These are phyloP conservation scores for Didymella keratinophila DNA, from an alignment of 2,329 filamentous ascomycete genomes.

Conservation along the genomic window DNA sequence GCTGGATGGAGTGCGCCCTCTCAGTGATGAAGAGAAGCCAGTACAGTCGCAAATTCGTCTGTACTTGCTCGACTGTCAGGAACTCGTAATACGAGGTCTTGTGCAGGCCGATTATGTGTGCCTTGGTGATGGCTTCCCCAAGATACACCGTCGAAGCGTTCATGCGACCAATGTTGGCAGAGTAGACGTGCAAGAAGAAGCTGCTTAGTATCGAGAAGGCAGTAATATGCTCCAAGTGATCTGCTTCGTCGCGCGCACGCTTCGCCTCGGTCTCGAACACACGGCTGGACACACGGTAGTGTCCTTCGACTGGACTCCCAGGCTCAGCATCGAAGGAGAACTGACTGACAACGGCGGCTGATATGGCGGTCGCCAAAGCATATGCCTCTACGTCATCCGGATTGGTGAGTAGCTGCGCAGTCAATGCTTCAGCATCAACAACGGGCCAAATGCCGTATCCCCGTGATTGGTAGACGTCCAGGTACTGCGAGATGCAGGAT, in stretches of 20 bases:
- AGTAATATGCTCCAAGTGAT: slow-evolving; percentile 44
- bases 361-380: slow-evolving; percentile 43
- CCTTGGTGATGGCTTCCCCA: slow-evolving; percentile 46
- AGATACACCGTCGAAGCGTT: slow-evolving; percentile 42
- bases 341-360: slow-evolving; percentile 47
- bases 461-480: slow-evolving; percentile 43
- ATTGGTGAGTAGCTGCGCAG: slow-evolving; percentile 43
- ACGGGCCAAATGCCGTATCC: slow-evolving; percentile 49
- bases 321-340: slow-evolving; percentile 45
- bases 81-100: slow-evolving; percentile 36
- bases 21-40: slow-evolving; percentile 50
- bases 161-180: slow-evolving; percentile 48
- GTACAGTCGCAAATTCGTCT: slow-evolving; percentile 44
- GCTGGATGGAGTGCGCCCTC: slow-evolving; percentile 47
- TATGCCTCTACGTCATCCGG: slow-evolving; percentile 46
- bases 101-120: slow-evolving; percentile 45
- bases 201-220: slow-evolving; percentile 40
- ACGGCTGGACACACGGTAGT: slow-evolving; percentile 42
- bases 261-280: slow-evolving; percentile 43
- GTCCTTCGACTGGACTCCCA: slow-evolving; percentile 43
- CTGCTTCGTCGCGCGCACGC: slow-evolving; percentile 37
- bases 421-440: slow-evolving; percentile 43
- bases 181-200: slow-evolving; percentile 49
- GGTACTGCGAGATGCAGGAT: slow-evolving; percentile 43
- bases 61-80: slow-evolving; percentile 37